Base-by-base conservation (phyloP, 768 basidiomycete species). In the Trametes gibbosa region DNA sequence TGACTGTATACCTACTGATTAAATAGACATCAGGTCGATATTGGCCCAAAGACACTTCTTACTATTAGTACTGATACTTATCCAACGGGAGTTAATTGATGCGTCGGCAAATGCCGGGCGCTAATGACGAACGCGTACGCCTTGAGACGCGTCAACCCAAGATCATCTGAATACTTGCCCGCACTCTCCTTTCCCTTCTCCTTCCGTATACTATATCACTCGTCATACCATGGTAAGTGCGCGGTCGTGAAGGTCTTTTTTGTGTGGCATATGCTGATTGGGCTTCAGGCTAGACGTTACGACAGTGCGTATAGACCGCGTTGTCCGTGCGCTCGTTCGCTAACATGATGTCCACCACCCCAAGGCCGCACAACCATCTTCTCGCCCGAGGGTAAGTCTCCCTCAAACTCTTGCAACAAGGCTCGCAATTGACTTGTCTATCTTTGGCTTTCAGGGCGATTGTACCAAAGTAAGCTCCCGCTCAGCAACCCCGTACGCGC, bases 321-420 rank as follows among this genome's bases (percentile, higher is more conserved):
- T 6, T 23, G 39, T 37, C 25, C 25, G 25, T 61, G 50, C 50
- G 55, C 23, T 19, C 27, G 34, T 32, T 41, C 19, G 48, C 52
- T 61, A 53, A 50, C 50, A 48, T 62, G 56, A 58, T 59, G 58
- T 35, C 58, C 63, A 65, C 37, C 69, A 72, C n/a, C n/a, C n/a
- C n/a, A 68, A 92, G 88, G 87, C 76, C 88, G 94, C 67, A 99
- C 95, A 66, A 98, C 96, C 61, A 98, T 97, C 78, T 98, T 98
- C 85, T 98, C 95, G 53, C 96, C 96, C 34, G 96, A 99, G 77
- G 96, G 96, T 89, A 72, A 59, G 58, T 53, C 27, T 48, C 37
- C n/a, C 52, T 50, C 41, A 34, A 29, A 35, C 10, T 25, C 62
- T 27, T 35, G 58, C 41, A 24, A 8, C 23, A 2, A 7, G 1